Percentiles rank a stretch among this genome's conserved stretches.
These are phyloP conservation scores for Grigorovia transvaalensis DNA, from an alignment of 805 yeast species.

Conservation along the genomic window DNA sequence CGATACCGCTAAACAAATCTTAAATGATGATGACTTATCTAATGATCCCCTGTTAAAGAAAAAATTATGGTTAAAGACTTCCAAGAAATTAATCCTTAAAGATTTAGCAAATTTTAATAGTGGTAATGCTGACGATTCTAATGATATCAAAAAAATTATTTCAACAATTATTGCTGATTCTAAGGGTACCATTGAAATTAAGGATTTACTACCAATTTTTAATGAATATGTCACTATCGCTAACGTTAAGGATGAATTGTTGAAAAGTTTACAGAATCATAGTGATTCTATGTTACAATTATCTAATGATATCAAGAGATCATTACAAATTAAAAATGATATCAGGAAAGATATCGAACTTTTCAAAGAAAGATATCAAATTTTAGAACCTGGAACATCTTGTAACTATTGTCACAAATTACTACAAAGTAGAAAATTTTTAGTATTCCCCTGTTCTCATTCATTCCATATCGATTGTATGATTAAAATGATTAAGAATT, in stretches of 20 bases:
- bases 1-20: slow-evolving; percentile 16
- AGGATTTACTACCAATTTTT: slow-evolving; percentile 73
- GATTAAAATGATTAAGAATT: slow-evolving; percentile 46
- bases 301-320: slow-evolving; percentile 65
- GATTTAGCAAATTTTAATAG: not conserved
- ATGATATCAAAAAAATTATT: slow-evolving; percentile 26
- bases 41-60: slow-evolving; percentile 47
- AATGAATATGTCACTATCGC: slow-evolving; percentile 79
- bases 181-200: slow-evolving; percentile 49
- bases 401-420: slow-evolving; percentile 66
- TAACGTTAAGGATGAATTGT: slow-evolving; percentile 73
- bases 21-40: slow-evolving; percentile 29
- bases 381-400: slow-evolving; percentile 74
- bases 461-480: slow-evolving; percentile 84
- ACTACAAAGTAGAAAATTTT: slow-evolving; percentile 60
- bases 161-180: slow-evolving; percentile 33
- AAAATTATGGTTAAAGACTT: slow-evolving; percentile 61
- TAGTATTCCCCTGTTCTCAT: slow-evolving; percentile 83
- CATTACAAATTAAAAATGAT: slow-evolving; percentile 49
- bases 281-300: slow-evolving; percentile 55
- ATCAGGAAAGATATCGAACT: slow-evolving; percentile 50
- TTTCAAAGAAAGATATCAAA: slow-evolving; percentile 45
- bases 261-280: slow-evolving; percentile 64
- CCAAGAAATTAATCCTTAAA: slow-evolving; percentile 24
- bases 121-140: slow-evolving; percentile 1